Evolutionary conservation across 2,329 filamentous ascomycete species (phyloP), one percentile per base, ranked within the genome.

Genomic region (Pezicula neosporulosa): DNA sequence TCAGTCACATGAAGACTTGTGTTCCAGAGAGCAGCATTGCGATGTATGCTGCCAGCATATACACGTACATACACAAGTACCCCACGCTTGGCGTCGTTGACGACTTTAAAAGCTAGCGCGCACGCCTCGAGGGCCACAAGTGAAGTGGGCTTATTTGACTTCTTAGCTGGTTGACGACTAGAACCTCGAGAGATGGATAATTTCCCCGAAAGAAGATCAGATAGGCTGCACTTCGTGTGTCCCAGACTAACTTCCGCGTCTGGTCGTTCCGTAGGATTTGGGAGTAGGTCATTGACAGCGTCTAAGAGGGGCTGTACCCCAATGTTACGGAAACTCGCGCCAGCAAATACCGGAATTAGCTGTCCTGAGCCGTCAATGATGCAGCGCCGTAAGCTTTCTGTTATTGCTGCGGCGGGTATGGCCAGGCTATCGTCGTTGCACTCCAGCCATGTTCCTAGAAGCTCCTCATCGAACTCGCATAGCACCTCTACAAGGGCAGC

Each of bases 221-320:
- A 70, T 2, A 87, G 72, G 0, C 78, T 75, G n/a, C 81, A 78
- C 51, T 72, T 78, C 38, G 72, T 72, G 36, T 70, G 68, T 0
- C 83, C 86, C 3, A 92, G 73, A 47, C 82, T 87, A 47, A 97
- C 82, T 60, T 91, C 85, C 1, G 90, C 81, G 62, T 93, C 87
- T 8, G 90, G 88, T 16, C 89, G 79, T 64, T 97, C 90, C 1
- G 78, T 72, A 0, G 94, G 94, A 57, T 84, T 89, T 0, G 94
- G 94, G 2, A 97, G 77, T 43, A 97, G 86, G 63, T 97, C 89
- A 8, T 90, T 83, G 12, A 97, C 84, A 36, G 90, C 90, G 67
- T 97, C 91, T 48, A 97, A 80, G 19, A 99, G 76, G 27, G 92
- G 90, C 67, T 97, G 90, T 4, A 97, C 91, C 7, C 94, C 94